Evolutionary conservation across 176 grass and related monocot species (phyloP).

Genomic region (Bonia amplexicaulis): DNA sequence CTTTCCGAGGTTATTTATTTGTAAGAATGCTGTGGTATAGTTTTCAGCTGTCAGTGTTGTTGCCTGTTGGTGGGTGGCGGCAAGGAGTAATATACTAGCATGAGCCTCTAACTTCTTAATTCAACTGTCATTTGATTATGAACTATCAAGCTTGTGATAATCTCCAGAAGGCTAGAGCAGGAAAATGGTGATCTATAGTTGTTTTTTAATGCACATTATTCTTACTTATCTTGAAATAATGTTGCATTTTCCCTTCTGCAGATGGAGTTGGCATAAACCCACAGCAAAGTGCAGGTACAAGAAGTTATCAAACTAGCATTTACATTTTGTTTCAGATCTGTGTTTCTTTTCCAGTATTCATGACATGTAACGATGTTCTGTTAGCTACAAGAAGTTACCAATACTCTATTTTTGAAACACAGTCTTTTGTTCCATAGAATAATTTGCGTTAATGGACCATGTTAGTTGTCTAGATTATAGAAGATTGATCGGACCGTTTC

Average conservation of each 20-base stretch:
- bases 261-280: conserved; percentile 98
- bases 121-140: not conserved
- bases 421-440: not conserved
- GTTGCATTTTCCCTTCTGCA: conserved; percentile 6
- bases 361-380: not conserved
- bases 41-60: not conserved
- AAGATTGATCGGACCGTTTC: not conserved
- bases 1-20: not conserved
- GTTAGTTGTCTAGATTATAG: not conserved
- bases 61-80: not conserved
- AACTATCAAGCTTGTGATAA: not conserved
- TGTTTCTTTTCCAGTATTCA: not conserved
- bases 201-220: not conserved
- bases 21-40: not conserved
- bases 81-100: not conserved
- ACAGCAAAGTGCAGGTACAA: conserved; percentile 94
- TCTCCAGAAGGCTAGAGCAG: not conserved
- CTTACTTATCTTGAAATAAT: not conserved
- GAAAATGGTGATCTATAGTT: not conserved
- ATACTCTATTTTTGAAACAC: not conserved
- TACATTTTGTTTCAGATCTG: not conserved
- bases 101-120: not conserved
- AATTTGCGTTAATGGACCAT: not conserved
- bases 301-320: not conserved
- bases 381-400: not conserved